Evolutionary conservation across 805 yeast genomes (phyloP).

Genomic region (Priceomyces castillae): DNA sequence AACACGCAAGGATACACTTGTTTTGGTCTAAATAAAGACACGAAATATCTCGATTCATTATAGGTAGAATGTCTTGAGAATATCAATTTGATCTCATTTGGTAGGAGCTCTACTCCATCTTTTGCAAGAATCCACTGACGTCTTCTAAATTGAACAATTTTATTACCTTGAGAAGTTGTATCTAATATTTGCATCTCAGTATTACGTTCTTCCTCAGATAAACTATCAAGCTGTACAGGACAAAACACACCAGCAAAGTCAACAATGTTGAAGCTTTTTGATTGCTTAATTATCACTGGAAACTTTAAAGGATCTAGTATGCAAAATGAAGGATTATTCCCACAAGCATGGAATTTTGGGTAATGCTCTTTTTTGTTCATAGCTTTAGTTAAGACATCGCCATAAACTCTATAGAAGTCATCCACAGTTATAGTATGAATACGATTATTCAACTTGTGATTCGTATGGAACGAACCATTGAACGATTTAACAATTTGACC

Average conservation of each 20-base stretch:
- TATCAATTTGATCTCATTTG: conserved; percentile 33
- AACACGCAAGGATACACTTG: conserved; percentile 47
- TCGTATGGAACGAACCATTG: conserved; percentile 13
- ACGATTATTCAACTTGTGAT: conserved; percentile 1
- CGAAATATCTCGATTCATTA: conserved; percentile 34
- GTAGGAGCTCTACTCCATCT: conserved; percentile 27
- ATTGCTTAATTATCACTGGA: conserved; percentile 31
- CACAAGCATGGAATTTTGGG: conserved; percentile 7
- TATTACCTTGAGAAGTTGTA: conserved; percentile 19
- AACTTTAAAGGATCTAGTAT: conserved; percentile 2
- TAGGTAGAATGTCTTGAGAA: conserved; percentile 51
- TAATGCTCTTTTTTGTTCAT: neutral
- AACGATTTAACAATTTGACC: conserved; percentile 28
- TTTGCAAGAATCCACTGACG: conserved; percentile 28
- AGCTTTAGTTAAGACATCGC: neutral
- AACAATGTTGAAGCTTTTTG: conserved; percentile 35
- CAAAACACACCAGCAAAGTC: conserved; percentile 29
- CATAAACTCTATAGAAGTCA: neutral
- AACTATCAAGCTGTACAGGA: conserved; percentile 21
- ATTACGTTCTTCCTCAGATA: conserved; percentile 12
- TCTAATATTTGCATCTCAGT: conserved; percentile 12
- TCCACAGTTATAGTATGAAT: neutral
- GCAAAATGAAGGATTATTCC: conserved; percentile 2
- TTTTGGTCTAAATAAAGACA: conserved; percentile 33
- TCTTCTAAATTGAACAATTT: conserved; percentile 21